Percentiles rank a stretch among this genome's conserved stretches.
Evolutionary conservation across 2,329 filamentous ascomycete genomes (phyloP).

Genomic region (Pseudocercospora musae): DNA sequence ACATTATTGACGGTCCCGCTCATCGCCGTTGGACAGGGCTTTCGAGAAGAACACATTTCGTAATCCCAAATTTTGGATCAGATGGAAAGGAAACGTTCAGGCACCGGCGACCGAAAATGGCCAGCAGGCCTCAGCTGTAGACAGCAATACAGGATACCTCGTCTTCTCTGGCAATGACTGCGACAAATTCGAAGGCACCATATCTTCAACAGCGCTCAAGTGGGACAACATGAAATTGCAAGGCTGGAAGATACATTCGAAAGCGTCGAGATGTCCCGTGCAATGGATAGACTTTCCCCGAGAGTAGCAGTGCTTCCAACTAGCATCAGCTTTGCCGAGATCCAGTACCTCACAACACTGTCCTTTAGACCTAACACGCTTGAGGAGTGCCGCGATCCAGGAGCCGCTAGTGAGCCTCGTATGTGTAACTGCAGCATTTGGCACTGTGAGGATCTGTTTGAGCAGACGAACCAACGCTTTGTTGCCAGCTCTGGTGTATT

Average conservation of each 20-base stretch:
- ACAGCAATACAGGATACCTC: slow-evolving; percentile 15
- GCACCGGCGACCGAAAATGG: background rate
- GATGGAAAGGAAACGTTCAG: slow-evolving; percentile 10
- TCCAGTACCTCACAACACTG: background rate
- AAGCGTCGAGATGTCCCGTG: slow-evolving; percentile 1
- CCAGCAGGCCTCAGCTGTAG: background rate
- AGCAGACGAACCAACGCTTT: too few species aligned
- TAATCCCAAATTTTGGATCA: slow-evolving; percentile 22
- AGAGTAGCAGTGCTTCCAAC: background rate
- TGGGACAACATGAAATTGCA: slow-evolving; percentile 19
- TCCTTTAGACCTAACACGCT: background rate
- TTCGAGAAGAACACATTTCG: slow-evolving; percentile 22
- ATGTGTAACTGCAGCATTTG: too few species aligned
- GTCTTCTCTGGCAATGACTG: slow-evolving; percentile 21
- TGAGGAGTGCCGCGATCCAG: background rate
- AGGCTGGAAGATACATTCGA: slow-evolving; percentile 17
- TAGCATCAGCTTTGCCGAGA: background rate
- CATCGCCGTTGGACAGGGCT: too few species aligned
- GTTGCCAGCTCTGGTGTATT: too few species aligned
- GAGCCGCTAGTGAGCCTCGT: background rate
- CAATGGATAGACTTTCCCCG: background rate
- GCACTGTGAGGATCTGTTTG: too few species aligned
- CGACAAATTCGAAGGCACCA: slow-evolving; percentile 18
- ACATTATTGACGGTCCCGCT: too few species aligned
- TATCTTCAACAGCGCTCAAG: slow-evolving; percentile 11